phyloP scores from a whole-genome alignment of 2,329 filamentous ascomycete genomes.

The Claviceps arundinis region DNA sequence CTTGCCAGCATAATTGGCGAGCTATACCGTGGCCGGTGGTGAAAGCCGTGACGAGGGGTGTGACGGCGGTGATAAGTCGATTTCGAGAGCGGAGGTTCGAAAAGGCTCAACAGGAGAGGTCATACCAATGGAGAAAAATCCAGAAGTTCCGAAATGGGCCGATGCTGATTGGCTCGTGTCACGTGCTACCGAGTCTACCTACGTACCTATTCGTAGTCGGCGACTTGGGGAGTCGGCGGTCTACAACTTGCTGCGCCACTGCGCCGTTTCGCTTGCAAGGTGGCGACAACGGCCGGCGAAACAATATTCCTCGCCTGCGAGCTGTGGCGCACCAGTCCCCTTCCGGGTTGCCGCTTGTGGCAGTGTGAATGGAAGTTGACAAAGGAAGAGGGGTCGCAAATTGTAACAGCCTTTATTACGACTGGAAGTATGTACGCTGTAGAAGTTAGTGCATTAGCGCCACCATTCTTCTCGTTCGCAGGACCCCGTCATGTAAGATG shows the following conservation, averaged over 20 bases:
- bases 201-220: too few relatives aligned
- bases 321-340: neutral
- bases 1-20: constrained; percentile 77
- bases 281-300: neutral
- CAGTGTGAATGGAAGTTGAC: neutral
- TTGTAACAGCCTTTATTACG: neutral
- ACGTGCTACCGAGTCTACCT: constrained; percentile 18
- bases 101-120: constrained; percentile 25
- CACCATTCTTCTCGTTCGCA: neutral
- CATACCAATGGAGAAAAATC: constrained; percentile 26
- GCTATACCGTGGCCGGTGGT: constrained; percentile 24
- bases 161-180: constrained; percentile 27
- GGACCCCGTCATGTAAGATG: too few relatives aligned
- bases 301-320: neutral
- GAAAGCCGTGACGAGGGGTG: constrained; percentile 21
- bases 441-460: neutral
- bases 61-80: constrained; percentile 22
- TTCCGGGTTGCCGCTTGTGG: neutral
- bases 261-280: neutral
- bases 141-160: constrained; percentile 29
- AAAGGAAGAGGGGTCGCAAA: neutral
- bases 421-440: too few relatives aligned
- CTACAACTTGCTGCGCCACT: neutral
- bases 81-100: constrained; percentile 24
- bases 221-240: too few relatives aligned